phyloP scores from a whole-genome alignment of 306 rosid species.

The Dalbergia cultrata region DNA sequence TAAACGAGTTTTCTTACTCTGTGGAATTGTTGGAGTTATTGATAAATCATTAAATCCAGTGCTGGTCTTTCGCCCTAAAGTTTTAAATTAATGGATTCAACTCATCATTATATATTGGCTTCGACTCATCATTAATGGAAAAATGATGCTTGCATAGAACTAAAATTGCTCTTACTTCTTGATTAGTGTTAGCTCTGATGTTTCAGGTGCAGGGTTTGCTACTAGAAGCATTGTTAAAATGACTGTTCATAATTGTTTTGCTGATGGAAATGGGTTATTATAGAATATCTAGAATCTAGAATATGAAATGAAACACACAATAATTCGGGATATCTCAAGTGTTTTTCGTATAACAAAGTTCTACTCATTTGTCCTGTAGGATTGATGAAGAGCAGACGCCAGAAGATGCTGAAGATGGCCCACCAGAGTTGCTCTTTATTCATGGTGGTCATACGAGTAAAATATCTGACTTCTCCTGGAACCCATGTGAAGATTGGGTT shows the following conservation, averaged over 20 bases:
- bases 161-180: not conserved
- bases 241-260: conserved; percentile 30
- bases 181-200: not conserved
- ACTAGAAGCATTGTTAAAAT: not conserved
- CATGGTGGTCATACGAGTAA: conserved; percentile 99
- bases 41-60: conserved; percentile 1
- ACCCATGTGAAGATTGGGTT: conserved; percentile 99
- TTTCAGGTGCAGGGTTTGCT: conserved; percentile 17
- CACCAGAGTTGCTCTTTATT: conserved; percentile 94
- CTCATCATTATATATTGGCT: not conserved
- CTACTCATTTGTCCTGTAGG: conserved; percentile 55
- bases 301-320: not conserved
- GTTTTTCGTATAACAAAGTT: conserved; percentile 1
- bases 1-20: conserved; percentile 6
- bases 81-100: not conserved
- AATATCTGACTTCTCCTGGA: conserved; percentile 98
- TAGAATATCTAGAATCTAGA: not conserved
- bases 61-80: not conserved
- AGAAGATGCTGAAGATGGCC: conserved; percentile 97
- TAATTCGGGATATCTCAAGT: not conserved
- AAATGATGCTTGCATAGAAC: not conserved
- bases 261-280: conserved; percentile 5
- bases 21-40: conserved; percentile 1
- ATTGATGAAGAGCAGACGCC: conserved; percentile 98
- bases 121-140: not conserved